Base-by-base conservation (phyloP, 257 asterid species). In the Agastache rugosa region DNA sequence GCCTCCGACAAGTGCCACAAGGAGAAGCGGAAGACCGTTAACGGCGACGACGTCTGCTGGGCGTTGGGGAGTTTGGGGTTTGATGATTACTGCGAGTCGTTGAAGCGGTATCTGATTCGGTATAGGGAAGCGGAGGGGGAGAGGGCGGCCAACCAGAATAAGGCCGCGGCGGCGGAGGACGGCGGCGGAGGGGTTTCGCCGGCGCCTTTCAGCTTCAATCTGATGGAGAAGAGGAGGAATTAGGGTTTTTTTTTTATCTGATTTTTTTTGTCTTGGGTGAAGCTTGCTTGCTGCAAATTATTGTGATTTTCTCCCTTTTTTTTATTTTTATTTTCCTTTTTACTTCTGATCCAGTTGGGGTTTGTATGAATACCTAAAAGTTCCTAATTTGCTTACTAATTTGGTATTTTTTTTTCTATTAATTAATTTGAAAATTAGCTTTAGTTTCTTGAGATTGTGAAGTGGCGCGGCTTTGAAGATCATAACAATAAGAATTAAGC, bases 21-120 rank as follows among this genome's bases (percentile, higher is more conserved):
- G 50, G 89, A 87, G 85, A 87, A 80, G 74, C 35, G 91, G 50
- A 84, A 87, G 78, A 87, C 89, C 2, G 84, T 87, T 6, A 87
- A 84, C 48, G 91, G 91, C 16, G 91, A 84, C 53, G 91, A 87
- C 71, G 73, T 84, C 2, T 87, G 85, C 74, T 82, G 87, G 87
- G 87, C 89, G 6, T 50, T 87, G 12, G 80, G 77, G 35, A 84
- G 77, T 39, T 72, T 87, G 66, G 91, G 89, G 0, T 87, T 87
- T 6, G 91, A 84, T 35, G 84, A 82, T n/a, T 84, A 87, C 35
- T 63, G 72, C 0, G 86, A 82, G 39, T 55, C 81, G 10, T 9
- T 87, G 53, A 80, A 68, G 70, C 74, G 85, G 80, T 87, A 84
- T 35, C 75, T 87, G 71, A 15, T 9, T 6, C 77, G 44, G 75